Conservation (phyloP, 495 filamentous ascomycete genomes). For the Penicillium lividum region DNA sequence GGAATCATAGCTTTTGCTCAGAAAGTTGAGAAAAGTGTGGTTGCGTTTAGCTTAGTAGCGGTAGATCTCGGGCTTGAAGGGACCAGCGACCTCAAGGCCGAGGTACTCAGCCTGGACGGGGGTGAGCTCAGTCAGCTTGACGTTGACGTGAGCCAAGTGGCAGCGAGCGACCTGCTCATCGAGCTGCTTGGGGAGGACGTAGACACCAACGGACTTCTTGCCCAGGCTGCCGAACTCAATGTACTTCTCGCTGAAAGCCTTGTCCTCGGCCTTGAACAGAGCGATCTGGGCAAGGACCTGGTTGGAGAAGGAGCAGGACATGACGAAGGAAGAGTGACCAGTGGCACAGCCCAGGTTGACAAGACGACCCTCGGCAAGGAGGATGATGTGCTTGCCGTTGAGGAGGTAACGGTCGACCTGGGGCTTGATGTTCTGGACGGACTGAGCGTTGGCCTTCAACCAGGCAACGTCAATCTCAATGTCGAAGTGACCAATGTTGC, state of each 20-base stretch:
- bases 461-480: slow-evolving; percentile 99
- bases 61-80: slow-evolving; percentile 87
- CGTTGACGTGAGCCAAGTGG: slow-evolving; percentile 93
- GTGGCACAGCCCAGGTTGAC: slow-evolving; percentile 99
- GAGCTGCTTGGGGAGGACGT: slow-evolving; percentile 96
- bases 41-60: slow-evolving; percentile 48
- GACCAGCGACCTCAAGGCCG: slow-evolving; percentile 76
- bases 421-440: slow-evolving; percentile 97
- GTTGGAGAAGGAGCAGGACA: slow-evolving; percentile 99
- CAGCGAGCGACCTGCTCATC: slow-evolving; percentile 97
- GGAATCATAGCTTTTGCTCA: slow-evolving; percentile 20
- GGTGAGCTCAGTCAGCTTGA: slow-evolving; percentile 83
- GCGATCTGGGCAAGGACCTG: slow-evolving; percentile 99
- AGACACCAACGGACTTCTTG: slow-evolving; percentile 90
- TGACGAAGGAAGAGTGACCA: slow-evolving; percentile 99
- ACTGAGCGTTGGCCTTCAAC: slow-evolving; percentile 94
- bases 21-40: not conserved
- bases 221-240: slow-evolving; percentile 89
- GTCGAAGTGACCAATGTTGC: slow-evolving; percentile 99
- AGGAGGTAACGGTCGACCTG: slow-evolving; percentile 98
- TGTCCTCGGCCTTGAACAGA: slow-evolving; percentile 90
- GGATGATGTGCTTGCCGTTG: slow-evolving; percentile 96
- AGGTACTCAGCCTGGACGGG: slow-evolving; percentile 92
- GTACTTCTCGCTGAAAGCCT: slow-evolving; percentile 87
- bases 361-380: slow-evolving; percentile 95